phyloP scores from a whole-genome alignment of 805 yeast species.

The Wickerhamiella sorbophila region DNA sequence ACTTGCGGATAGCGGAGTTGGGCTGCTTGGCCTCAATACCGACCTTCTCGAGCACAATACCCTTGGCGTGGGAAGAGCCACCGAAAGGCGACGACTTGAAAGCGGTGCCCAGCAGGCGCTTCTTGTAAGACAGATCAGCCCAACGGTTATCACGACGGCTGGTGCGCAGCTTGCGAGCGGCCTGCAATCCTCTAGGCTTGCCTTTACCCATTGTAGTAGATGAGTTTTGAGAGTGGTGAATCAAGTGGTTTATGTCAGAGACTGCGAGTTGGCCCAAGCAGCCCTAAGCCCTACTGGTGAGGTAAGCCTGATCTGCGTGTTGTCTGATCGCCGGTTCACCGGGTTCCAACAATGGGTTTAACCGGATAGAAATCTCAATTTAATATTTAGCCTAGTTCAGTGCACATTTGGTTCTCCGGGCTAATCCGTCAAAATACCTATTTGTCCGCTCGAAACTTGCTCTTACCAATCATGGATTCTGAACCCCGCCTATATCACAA shows the following conservation, averaged over 20 bases:
- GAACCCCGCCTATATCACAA: slow-evolving; percentile 20
- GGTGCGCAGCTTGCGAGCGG: slow-evolving; percentile 99
- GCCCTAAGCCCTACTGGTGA: slow-evolving; percentile 5
- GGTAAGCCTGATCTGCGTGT: background rate
- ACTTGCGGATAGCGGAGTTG: slow-evolving; percentile 99
- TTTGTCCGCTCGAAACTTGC: background rate
- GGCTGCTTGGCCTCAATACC: slow-evolving; percentile 99
- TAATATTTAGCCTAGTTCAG: too few species aligned
- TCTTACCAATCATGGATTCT: slow-evolving; percentile 2
- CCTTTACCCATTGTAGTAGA: slow-evolving; percentile 85
- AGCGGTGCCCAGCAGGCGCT: slow-evolving; percentile 98
- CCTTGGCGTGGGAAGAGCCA: slow-evolving; percentile 99
- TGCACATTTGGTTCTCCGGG: too few species aligned
- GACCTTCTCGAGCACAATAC: slow-evolving; percentile 95
- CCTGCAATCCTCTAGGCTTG: slow-evolving; percentile 99
- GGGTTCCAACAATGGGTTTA: too few species aligned
- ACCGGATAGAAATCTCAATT: too few species aligned
- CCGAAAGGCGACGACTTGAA: slow-evolving; percentile 99
- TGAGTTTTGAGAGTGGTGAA: slow-evolving; percentile 6
- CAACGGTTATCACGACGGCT: slow-evolving; percentile 99
- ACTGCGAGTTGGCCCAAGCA: background rate
- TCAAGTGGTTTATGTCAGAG: background rate
- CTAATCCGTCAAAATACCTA: too few species aligned
- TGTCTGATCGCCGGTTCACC: too few species aligned
- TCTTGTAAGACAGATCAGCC: slow-evolving; percentile 97